Evolutionary conservation across 2,329 filamentous ascomycete species (phyloP).

Genomic region (Aspergillus fructus): DNA sequence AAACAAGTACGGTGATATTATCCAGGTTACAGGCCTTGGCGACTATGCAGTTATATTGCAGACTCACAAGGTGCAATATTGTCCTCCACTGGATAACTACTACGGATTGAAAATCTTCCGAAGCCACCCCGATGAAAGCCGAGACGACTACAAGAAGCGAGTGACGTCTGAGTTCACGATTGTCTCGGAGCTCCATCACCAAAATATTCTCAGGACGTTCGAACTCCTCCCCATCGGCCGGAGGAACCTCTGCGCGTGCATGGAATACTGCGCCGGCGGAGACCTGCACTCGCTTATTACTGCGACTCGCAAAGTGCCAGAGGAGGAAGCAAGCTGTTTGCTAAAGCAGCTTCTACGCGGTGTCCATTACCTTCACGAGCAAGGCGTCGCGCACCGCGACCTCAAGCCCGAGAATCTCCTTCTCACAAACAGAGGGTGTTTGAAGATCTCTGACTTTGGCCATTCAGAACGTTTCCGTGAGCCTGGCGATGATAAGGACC

Average conservation of each 20-base stretch:
- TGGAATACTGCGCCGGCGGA: not conserved
- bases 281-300: not conserved
- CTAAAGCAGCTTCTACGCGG: not conserved
- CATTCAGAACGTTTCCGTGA: not conserved
- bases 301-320: not conserved
- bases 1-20: not conserved
- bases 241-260: not conserved
- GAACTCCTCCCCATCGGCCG: not conserved
- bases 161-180: not conserved
- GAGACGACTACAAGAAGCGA: not conserved
- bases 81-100: not conserved
- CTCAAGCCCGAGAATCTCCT: conserved; percentile 2
- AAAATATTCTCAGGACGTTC: not conserved
- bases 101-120: not conserved
- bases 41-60: not conserved
- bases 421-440: not conserved
- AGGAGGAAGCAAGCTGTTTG: not conserved
- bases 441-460: conserved; percentile 1
- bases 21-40: not conserved
- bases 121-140: not conserved
- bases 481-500: not conserved
- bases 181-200: not conserved
- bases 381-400: not conserved
- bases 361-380: not conserved
- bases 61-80: not conserved